Base-by-base conservation (phyloP, 2,329 filamentous ascomycete genomes). In the Diaporthe citrichinensis region DNA sequence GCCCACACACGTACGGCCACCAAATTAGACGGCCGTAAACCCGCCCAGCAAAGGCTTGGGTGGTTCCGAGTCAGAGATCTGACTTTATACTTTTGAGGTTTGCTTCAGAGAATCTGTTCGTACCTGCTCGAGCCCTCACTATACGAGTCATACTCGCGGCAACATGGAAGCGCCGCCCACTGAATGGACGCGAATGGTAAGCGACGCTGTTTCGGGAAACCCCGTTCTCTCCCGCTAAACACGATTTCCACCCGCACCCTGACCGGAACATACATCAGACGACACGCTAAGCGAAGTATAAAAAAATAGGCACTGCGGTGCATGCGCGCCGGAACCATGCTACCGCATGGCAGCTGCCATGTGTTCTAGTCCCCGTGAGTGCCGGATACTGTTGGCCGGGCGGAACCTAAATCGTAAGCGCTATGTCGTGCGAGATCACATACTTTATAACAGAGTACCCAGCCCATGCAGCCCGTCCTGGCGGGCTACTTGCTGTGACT, bases 231-330 rank as follows among this genome's bases (percentile, higher is more conserved):
- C 6, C 17, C 59, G 46, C 28, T 39, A 14, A 12, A 31, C 46
- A 25, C 36, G 46, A 28, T 25, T 34, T 20, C 14, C 15, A 20
- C 10, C 55, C 25, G 17, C 41, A 25, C 15, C 65, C n/a, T 55
- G 46, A 25, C 31, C 46, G 14, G 41, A 49, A 31, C 17, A 23
- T 28, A 55, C 15, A 69, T 53, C 31, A 53, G 46, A 69, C 23
- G 65, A 41, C 65, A 39, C 65, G 65, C 65, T 53, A 55, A 69
- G n/a, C 15, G 46, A 53, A 69, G 46, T 41, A 39, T 69, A 69
- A 69, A 25, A 14, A 53, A 25, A 8, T 14, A 28, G 34, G 65
- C 46, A n/a, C 10, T 39, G 65, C 6, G 44, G 9, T 36, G 28
- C 31, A 10, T 10, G 23, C 49, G n/a, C 12, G 7, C 5, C 65